Base-by-base conservation (phyloP, 805 yeast genomes). In the Nakazawaea sp. region DNA sequence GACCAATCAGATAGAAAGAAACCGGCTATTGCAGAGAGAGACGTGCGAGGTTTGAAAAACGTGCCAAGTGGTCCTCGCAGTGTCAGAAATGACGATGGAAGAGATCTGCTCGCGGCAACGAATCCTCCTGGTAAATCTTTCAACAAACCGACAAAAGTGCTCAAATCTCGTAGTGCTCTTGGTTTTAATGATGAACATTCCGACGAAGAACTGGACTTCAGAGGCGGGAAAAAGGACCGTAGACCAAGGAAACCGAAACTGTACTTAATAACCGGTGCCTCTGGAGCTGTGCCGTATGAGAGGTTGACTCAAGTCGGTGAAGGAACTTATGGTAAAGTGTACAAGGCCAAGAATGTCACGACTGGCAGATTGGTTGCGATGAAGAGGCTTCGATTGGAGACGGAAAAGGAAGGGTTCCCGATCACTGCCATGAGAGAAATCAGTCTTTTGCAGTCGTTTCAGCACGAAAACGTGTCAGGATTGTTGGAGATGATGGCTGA, bases 271-370 rank as follows among this genome's bases (percentile, higher is more conserved):
- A 21, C 34, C 12, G 10, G 31, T 4, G 25, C 36, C 2, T 49
- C 61, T 21, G 41, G 55, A 5, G 47, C 56, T 2, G 68, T 68
- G 10, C 53, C 72, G 2, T 87, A 82, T 55, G 80, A 81, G 45
- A 66, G 89, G 38, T 75, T 85, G 1, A 70, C 75, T 28, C 97
- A 92, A 53, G 97, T 92, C 4, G 98, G 98, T n/a, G 97, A 92
- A 59, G 98, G 98, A 8, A 92, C 97, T 0, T 92, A 92, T 56
- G 98, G 98, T 15, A 88, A 86, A 55, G 99, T 92, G 16, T 88
- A 83, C 62, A 87, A 88, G 53, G 96, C 96, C 0, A 67, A 65
- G 33, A 88, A 92, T 54, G 60, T 61, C 12, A 62, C 74, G 4
- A 85, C 96, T 0, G 69, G 74, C 2, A 77, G 73, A 41, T 62